Percentiles rank a stretch among this genome's conserved stretches.
Conservation (phyloP, 2,329 filamentous ascomycete genomes). For the Phialocephala subalpina region DNA sequence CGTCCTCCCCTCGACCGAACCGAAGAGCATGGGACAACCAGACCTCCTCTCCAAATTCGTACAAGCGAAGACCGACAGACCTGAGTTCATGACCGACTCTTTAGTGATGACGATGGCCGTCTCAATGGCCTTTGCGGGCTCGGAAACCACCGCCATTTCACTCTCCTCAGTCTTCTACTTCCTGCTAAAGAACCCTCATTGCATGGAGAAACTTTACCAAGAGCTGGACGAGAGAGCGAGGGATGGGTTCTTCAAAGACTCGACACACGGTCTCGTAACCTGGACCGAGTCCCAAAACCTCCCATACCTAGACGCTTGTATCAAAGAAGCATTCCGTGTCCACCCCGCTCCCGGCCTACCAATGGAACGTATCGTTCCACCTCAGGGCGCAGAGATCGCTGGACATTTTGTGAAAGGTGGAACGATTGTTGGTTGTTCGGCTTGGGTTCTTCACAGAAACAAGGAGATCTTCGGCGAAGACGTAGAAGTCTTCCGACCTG, state of each 20-base stretch:
- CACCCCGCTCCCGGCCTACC: constrained; percentile 78
- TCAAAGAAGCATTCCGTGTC: constrained; percentile 80
- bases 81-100: constrained; percentile 75
- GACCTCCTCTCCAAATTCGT: constrained; percentile 79
- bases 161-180: constrained; percentile 78
- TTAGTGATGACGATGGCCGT: constrained; percentile 76
- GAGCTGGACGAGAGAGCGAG: constrained; percentile 70
- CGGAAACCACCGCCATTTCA: constrained; percentile 81
- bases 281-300: constrained; percentile 75
- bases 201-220: constrained; percentile 61
- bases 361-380: constrained; percentile 76
- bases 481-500: constrained; percentile 71
- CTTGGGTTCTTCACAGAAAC: constrained; percentile 77
- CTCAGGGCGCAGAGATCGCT: constrained; percentile 67
- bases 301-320: constrained; percentile 78
- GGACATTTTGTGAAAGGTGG: constrained; percentile 71
- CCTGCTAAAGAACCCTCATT: constrained; percentile 68
- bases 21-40: constrained; percentile 47
- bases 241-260: constrained; percentile 58
- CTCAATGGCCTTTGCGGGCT: constrained; percentile 78
- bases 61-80: constrained; percentile 70
- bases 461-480: constrained; percentile 74
- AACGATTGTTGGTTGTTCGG: constrained; percentile 77
- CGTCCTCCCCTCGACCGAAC: constrained; percentile 33
- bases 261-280: constrained; percentile 67